Evolutionary conservation across 1,284 basidiomycete genomes (phyloP), one percentile per base, ranked within the genome.

Genomic region (Ustilago lituana): DNA sequence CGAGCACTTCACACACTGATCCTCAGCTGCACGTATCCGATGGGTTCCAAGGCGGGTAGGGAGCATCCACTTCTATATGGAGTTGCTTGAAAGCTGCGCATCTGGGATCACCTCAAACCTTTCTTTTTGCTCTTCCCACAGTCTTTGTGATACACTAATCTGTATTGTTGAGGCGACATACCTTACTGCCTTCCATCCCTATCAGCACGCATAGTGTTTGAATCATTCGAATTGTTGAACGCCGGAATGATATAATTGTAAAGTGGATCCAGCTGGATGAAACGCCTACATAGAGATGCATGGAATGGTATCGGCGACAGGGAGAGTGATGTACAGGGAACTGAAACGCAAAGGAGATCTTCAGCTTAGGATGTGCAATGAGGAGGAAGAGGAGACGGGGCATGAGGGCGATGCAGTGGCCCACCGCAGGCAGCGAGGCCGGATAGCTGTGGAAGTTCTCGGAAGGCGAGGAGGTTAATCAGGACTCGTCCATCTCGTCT

Each of bases 11-110:
- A 67, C 60, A 56, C 58, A 55, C 60, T 64, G 64, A 61, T 47
- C 69, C 69, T 72, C 69, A 68, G 64, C 64, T 72, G 69, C 64
- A 72, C 64, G 69, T 72, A 72, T 72, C 69, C 56, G 56, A 37
- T 36, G 54, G 69, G 54, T 19, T 50, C 41, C 55, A 67, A 61
- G 69, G 69, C 35, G 64, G 64, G 64, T 64, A 67, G 69, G 69
- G 69, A 72, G 69, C 69, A 63, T 53, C 23, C 26, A 63, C 60
- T 53, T 62, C 58, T 8, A 22, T 32, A 7, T 31, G 51, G 51
- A 56, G 57, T 58, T 59, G 69, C 69, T 72, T 72, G 69, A 72
- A 72, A 72, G 69, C 69, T 55, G 64, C 64, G 64, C 56, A 64
- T 53, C 52, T 63, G 55, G 64, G 50, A 64, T 37, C 60, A 41